A percentile compares a stretch with the other conserved stretches of the same genome.
Conservation (phyloP, 129 eudicot species). For the Escallonia rubra region DNA sequence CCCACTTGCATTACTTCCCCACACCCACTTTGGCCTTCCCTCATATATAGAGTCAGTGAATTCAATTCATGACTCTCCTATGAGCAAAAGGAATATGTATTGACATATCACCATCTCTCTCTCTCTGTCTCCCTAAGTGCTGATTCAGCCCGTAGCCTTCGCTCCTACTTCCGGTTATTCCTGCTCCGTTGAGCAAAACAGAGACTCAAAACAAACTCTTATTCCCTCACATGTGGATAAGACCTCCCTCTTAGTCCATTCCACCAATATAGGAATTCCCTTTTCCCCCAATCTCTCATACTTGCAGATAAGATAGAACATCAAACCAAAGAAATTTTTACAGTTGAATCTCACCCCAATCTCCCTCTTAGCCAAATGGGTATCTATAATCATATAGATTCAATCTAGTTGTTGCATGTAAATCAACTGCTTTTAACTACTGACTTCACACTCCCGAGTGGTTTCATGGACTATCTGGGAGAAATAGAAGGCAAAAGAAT, state of each 20-base stretch:
- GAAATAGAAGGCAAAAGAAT: constrained; percentile 61
- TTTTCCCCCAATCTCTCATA: constrained; percentile 8
- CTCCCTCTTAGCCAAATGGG: neutral
- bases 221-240: constrained; percentile 27
- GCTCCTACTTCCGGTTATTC: constrained; percentile 26
- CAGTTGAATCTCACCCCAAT: neutral
- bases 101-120: constrained; percentile 31
- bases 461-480: constrained; percentile 22
- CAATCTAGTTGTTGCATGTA: too few relatives aligned
- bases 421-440: too few relatives aligned
- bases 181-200: constrained; percentile 11
- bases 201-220: constrained; percentile 7
- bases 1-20: constrained; percentile 41
- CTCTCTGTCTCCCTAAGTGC: constrained; percentile 19
- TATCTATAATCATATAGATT: too few relatives aligned
- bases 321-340: too few relatives aligned
- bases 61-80: constrained; percentile 28
- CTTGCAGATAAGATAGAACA: constrained; percentile 1
- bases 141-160: constrained; percentile 18
- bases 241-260: constrained; percentile 21
- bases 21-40: constrained; percentile 31
- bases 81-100: constrained; percentile 41
- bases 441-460: too few relatives aligned
- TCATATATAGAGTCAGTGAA: constrained; percentile 21
- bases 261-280: constrained; percentile 16